A percentile compares a stretch with the other conserved stretches of the same genome.
Conservation (phyloP, 139 green algal species). For the Haematococcus lacustris region DNA sequence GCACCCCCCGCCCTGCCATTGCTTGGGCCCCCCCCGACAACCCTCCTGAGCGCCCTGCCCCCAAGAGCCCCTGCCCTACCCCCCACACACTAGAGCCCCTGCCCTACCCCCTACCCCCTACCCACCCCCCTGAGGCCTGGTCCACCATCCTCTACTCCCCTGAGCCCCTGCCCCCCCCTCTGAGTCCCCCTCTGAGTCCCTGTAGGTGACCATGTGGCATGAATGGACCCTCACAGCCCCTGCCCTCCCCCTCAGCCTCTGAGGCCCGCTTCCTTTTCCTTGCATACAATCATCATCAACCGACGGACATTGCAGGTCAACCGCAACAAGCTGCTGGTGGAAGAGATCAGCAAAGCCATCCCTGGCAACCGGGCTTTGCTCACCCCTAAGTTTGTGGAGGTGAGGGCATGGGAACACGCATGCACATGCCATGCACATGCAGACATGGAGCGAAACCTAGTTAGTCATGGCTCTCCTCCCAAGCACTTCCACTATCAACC, state of each 20-base stretch:
- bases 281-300: background rate
- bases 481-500: too few relatives aligned
- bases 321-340: slow-evolving; percentile 67
- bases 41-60: too few relatives aligned
- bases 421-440: too few relatives aligned
- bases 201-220: background rate
- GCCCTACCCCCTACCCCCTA: too few relatives aligned
- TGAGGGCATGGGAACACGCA: background rate
- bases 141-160: background rate
- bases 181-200: background rate
- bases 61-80: too few relatives aligned
- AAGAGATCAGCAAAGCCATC: slow-evolving; percentile 69
- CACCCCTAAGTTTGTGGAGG: slow-evolving; percentile 11
- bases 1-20: too few relatives aligned
- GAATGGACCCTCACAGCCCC: background rate
- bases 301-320: slow-evolving; percentile 38
- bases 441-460: too few relatives aligned
- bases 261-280: background rate
- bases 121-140: too few relatives aligned
- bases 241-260: too few relatives aligned
- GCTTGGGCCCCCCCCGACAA: too few relatives aligned
- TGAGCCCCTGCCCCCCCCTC: background rate
- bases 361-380: slow-evolving; percentile 54
- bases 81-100: too few relatives aligned
- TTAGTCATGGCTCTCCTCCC: too few relatives aligned